Base-by-base conservation (phyloP, 208 protist species). In the Wallacemonas sp. region DNA sequence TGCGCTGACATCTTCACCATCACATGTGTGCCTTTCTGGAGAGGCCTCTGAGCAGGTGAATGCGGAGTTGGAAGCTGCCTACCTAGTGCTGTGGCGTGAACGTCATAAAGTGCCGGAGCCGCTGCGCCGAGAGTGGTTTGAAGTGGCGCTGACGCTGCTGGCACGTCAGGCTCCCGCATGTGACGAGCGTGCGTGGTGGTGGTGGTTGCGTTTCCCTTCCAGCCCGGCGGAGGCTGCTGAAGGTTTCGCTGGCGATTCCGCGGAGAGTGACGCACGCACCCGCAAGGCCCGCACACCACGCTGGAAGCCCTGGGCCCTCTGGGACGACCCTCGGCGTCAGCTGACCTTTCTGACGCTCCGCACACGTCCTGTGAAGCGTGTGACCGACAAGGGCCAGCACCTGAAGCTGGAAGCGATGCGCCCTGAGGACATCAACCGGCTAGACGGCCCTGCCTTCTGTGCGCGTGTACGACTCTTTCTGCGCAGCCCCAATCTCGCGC, bases 51-150 rank as follows among this genome's bases (percentile, higher is more conserved):
- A n/a, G n/a, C n/a, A n/a, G n/a, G n/a, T n/a, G n/a, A n/a, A n/a
- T n/a, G n/a, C 19, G 17, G 14, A 34, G 43, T 65, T 75, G 23
- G n/a, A n/a, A n/a, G 39, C 56, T 1, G 55, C 33, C 23, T 80
- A 80, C 55, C n/a, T 21, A 19, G 2, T 6, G 30, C 46, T 84
- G 47, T 80, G 74, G 78, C 2, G 24, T 27, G 41, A 67, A 12
- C 70, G 69, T 0, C 26, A 34, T 6, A 24, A 16, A 9, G 70
- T 76, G 34, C 76, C 75, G 0, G 39, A 63, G 32, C 47, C 44
- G 4, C 38, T 68, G 2, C 70, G 68, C 5, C 75, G 79, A 23
- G 85, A 91, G 67, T 91, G 85, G 85, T 62, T 78, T 14, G 79
- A 87, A 38, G 76, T 77, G n/a, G 69, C 76, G 16, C 61, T 81